Conservation (phyloP, 2,329 filamentous ascomycete species). For the Dothistroma pini region DNA sequence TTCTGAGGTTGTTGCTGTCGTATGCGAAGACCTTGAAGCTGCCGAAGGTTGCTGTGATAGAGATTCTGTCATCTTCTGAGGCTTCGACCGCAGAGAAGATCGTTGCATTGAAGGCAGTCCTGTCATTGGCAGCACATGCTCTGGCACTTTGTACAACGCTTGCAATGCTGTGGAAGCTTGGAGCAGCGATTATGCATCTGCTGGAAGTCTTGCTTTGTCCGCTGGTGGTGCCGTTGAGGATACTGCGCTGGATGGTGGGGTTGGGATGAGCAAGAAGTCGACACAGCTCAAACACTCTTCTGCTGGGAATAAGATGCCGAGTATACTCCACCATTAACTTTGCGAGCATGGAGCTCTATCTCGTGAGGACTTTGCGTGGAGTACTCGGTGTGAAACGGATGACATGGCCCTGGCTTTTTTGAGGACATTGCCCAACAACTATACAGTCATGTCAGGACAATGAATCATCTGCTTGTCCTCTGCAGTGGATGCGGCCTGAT, state of each 20-base stretch:
- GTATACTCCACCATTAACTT: too few relatives aligned
- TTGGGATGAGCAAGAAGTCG: conserved; percentile 2
- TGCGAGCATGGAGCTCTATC: too few relatives aligned
- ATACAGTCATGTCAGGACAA: too few relatives aligned
- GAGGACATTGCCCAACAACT: too few relatives aligned
- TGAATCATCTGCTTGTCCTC: too few relatives aligned
- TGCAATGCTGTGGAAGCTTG: conserved; percentile 27
- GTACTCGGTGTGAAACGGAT: too few relatives aligned
- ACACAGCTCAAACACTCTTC: background rate
- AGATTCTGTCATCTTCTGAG: conserved; percentile 5
- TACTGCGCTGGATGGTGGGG: conserved; percentile 26
- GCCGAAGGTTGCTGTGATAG: background rate
- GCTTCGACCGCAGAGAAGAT: conserved; percentile 25
- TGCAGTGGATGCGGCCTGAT: too few relatives aligned
- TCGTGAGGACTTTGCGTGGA: too few relatives aligned
- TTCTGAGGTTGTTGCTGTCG: background rate
- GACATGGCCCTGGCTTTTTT: too few relatives aligned
- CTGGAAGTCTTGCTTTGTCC: conserved; percentile 31
- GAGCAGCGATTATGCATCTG: conserved; percentile 25
- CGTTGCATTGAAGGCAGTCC: conserved; percentile 25
- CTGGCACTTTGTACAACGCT: conserved; percentile 26
- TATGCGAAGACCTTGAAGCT: background rate
- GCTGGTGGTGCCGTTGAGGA: conserved; percentile 25
- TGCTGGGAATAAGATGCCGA: background rate
- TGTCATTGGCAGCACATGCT: conserved; percentile 23